Base-by-base conservation (phyloP, 352 stramenopile genomes). In the Blastocystis sp. region DNA sequence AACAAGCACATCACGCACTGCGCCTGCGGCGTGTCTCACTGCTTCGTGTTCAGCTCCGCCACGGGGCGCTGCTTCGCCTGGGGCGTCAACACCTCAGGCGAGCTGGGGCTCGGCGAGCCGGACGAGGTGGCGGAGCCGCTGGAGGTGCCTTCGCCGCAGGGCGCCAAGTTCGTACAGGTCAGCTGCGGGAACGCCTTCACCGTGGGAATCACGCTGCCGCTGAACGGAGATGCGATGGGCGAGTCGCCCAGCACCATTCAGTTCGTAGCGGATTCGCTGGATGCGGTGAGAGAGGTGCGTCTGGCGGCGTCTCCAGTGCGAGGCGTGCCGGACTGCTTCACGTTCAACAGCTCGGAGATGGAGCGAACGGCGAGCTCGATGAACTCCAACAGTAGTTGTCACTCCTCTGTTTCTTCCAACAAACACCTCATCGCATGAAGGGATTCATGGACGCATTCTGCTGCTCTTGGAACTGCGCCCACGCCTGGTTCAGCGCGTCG, bases 401-500 rank as follows among this genome's bases (percentile, higher is more conserved):
- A 34, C 28, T 34, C 28, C 28, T 34, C 28, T 34, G 28, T 34
- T 34, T 34, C 28, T 34, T 34, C 28, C 28, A 34, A 34, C 28
- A 34, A 34, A 34, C 28, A 34, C 28, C 0, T 34, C 28, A 34
- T 34, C 28, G 28, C 28, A 34, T 34, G 28, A 34, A 34, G 28
- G 28, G 28, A 34, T 34, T 34, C 28, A 34, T 34, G 28, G 28
- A 34, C 28, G 41, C 41, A 23, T 74, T 77, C 43, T 87, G 48
- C 52, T 87, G 77, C 21, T 89, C 84, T 77, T 94, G 91, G 88
- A 92, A 93, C 21, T 91, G 89, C 10, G 90, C 90, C 80, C 93
- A 94, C 0, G 92, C 92, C 86, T 94, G 91, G 62, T 89, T 92
- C 87, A 94, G 88, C 2, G 92, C 91, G 89, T 94, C 92, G 81